Evolutionary conservation across 2,329 filamentous ascomycete genomes (phyloP).

Genomic region (Botrytis cinerea): DNA sequence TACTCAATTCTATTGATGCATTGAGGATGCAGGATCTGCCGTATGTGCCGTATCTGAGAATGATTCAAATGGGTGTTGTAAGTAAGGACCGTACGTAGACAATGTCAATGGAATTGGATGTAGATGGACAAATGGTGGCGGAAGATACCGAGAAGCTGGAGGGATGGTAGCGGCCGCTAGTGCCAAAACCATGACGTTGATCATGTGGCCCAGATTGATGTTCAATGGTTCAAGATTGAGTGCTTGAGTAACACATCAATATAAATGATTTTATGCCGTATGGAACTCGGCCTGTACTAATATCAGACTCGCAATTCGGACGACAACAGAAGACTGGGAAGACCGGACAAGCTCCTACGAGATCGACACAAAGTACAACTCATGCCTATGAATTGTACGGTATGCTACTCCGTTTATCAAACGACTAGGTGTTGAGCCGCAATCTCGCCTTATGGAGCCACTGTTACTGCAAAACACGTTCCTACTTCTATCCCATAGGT

Average conservation of each 20-base stretch:
- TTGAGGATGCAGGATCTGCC: neutral
- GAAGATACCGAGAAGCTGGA: conserved; percentile 12
- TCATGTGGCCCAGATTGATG: neutral
- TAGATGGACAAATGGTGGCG: neutral
- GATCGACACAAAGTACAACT: too few species aligned
- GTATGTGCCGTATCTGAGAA: neutral
- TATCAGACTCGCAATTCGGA: neutral
- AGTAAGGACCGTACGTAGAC: neutral
- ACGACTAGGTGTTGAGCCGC: too few species aligned
- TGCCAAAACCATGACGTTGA: neutral
- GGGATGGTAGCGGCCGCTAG: conserved; percentile 14
- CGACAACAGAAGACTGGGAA: neutral
- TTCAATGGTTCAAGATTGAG: neutral
- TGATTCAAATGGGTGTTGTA: neutral
- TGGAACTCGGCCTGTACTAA: neutral
- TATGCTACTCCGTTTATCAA: too few species aligned
- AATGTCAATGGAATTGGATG: neutral
- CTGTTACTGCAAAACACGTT: too few species aligned
- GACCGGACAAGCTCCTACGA: neutral
- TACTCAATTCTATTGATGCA: neutral
- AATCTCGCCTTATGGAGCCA: too few species aligned
- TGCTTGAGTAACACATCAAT: neutral
- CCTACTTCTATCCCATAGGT: too few species aligned
- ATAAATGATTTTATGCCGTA: neutral
- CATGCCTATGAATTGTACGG: too few species aligned